These are phyloP conservation scores for Hyphopichia pseudoburtonii DNA, from an alignment of 1,139 yeast genomes.

Conservation along the genomic window DNA sequence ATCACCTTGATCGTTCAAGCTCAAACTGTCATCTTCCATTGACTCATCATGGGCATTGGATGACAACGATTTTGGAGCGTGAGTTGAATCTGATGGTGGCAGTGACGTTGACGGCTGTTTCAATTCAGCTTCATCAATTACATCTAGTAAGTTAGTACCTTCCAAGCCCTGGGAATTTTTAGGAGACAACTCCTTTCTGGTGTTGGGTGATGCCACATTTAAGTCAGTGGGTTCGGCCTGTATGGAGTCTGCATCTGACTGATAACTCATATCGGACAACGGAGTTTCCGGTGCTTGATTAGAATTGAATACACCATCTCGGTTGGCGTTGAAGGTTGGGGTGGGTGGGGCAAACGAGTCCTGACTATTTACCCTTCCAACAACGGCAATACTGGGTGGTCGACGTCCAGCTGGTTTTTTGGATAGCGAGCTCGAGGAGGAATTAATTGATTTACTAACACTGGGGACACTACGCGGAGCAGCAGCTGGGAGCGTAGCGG, in stretches of 20 bases:
- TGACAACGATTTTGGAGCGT: too few species aligned
- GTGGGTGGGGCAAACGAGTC: slow-evolving; percentile 29
- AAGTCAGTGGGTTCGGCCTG: slow-evolving; percentile 34
- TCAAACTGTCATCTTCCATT: background rate
- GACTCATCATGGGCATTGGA: too few species aligned
- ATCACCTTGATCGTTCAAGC: background rate
- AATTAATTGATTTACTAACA: background rate
- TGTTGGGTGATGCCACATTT: slow-evolving; percentile 14
- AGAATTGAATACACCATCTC: slow-evolving; percentile 6
- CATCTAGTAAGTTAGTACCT: background rate
- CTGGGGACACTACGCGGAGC: too few species aligned
- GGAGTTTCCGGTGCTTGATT: slow-evolving; percentile 26
- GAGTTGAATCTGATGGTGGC: too few species aligned
- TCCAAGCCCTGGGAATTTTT: too few species aligned
- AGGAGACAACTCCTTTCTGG: background rate
- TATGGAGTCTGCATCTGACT: slow-evolving; percentile 38
- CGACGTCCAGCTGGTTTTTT: background rate
- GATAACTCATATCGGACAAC: slow-evolving; percentile 31
- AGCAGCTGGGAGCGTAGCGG: too few species aligned
- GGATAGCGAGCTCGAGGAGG: slow-evolving; percentile 1
- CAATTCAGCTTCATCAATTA: background rate
- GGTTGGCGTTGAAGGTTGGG: slow-evolving; percentile 20
- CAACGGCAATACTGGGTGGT: background rate
- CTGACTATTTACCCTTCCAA: background rate
- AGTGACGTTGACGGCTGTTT: background rate